Conservation (phyloP, 441 rosid genomes). For the Brassica balearica region DNA sequence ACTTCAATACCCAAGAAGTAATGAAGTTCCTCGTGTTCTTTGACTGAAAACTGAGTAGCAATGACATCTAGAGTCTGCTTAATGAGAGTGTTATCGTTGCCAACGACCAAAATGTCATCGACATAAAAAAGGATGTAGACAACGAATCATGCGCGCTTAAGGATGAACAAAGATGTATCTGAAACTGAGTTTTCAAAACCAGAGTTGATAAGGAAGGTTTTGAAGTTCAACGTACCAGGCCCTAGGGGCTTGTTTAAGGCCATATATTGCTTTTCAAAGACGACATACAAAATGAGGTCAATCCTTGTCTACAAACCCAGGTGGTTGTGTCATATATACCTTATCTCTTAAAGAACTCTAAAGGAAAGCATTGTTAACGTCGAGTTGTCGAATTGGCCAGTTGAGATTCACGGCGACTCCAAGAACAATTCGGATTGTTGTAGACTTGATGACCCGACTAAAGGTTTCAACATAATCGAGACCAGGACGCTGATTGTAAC, state of each 20-base stretch:
- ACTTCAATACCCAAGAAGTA: neutral
- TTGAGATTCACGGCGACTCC: too few species aligned
- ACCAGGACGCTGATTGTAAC: neutral
- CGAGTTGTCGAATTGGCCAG: too few species aligned
- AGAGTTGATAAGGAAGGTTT: neutral
- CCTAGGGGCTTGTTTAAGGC: neutral
- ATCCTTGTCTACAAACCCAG: too few species aligned
- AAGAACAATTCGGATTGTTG: neutral
- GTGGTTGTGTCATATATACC: too few species aligned
- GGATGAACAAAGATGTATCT: neutral
- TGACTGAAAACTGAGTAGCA: neutral
- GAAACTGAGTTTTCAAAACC: neutral
- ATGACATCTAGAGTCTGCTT: neutral
- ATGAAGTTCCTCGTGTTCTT: neutral
- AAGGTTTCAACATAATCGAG: neutral
- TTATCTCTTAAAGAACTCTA: too few species aligned
- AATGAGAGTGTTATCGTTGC: neutral
- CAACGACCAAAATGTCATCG: neutral
- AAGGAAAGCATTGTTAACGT: too few species aligned
- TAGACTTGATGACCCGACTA: neutral
- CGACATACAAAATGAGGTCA: too few species aligned
- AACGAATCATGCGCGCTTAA: neutral
- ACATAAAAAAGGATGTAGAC: neutral
- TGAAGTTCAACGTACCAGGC: neutral
- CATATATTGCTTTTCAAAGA: too few species aligned